Evolutionary conservation across 352 stramenopile species (phyloP).

Genomic region (Pythium sp.): DNA sequence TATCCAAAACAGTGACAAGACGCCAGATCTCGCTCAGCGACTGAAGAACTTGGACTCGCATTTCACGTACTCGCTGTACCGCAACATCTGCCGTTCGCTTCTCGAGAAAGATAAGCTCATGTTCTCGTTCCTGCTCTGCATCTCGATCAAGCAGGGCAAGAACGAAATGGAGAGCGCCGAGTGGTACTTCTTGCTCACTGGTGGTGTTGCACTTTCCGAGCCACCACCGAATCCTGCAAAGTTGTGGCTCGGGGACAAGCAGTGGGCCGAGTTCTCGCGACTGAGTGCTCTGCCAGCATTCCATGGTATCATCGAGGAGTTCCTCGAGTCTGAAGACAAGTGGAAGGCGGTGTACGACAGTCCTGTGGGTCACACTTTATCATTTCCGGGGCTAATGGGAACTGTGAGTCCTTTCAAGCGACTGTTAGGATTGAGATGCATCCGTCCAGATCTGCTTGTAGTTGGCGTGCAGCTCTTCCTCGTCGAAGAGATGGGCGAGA

Average conservation of each 20-base stretch:
- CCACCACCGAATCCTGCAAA: slow-evolving; percentile 89
- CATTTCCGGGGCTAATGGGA: slow-evolving; percentile 68
- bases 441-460: slow-evolving; percentile 83
- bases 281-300: slow-evolving; percentile 81
- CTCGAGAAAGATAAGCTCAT: slow-evolving; percentile 94
- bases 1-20: slow-evolving; percentile 84
- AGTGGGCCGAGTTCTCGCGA: slow-evolving; percentile 92
- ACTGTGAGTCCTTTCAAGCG: slow-evolving; percentile 67
- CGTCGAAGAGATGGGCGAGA: slow-evolving; percentile 86
- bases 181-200: slow-evolving; percentile 95
- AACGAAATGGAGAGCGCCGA: slow-evolving; percentile 78
- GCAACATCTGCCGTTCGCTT: slow-evolving; percentile 91
- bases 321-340: slow-evolving; percentile 63
- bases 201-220: slow-evolving; percentile 86
- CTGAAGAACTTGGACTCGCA: slow-evolving; percentile 84
- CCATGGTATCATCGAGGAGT: slow-evolving; percentile 76
- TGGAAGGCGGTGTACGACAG: slow-evolving; percentile 91
- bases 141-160: slow-evolving; percentile 83
- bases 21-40: slow-evolving; percentile 65
- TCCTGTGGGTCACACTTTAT: slow-evolving; percentile 69
- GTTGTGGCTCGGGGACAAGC: slow-evolving; percentile 90
- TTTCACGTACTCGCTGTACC: slow-evolving; percentile 92
- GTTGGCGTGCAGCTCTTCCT: slow-evolving; percentile 91
- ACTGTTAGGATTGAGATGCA: slow-evolving; percentile 76
- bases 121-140: slow-evolving; percentile 90